These are phyloP conservation scores for Oropetium thomaeum DNA, from an alignment of 176 grass and related monocot species.

Conservation along the genomic window DNA sequence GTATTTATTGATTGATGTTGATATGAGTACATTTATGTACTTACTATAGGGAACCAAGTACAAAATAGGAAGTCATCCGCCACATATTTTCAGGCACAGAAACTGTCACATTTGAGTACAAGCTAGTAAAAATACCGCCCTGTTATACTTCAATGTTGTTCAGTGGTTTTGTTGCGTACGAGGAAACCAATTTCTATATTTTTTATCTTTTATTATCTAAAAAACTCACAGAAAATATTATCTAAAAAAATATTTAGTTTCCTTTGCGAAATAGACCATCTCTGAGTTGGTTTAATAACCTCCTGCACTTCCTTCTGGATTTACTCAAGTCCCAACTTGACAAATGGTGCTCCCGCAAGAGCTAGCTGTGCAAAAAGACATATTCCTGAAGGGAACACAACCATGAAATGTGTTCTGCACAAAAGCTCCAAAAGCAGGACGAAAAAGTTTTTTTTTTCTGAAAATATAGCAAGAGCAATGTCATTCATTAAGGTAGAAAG, in stretches of 20 bases:
- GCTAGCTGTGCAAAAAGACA: not conserved
- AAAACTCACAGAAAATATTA: too few species aligned
- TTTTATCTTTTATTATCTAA: not conserved
- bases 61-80: conserved; percentile 15
- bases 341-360: conserved; percentile 12
- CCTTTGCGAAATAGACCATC: not conserved
- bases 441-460: too few species aligned
- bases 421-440: conserved; percentile 3
- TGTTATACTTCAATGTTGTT: not conserved
- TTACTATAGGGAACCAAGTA: too few species aligned
- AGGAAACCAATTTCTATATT: conserved; percentile 10
- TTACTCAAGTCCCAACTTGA: conserved; percentile 9
- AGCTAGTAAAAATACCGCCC: conserved; percentile 16
- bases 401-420: not conserved
- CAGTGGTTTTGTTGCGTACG: conserved; percentile 2
- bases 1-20: not conserved
- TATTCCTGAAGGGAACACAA: not conserved
- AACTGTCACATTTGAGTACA: conserved; percentile 12
- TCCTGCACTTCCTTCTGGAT: not conserved
- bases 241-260: not conserved
- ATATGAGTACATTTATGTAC: conserved; percentile 4
- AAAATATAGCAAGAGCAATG: too few species aligned
- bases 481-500: too few species aligned
- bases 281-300: not conserved
- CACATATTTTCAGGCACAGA: not conserved